Base-by-base conservation (phyloP, 495 filamentous ascomycete species). In the Rostrohypoxylon terebratum region DNA sequence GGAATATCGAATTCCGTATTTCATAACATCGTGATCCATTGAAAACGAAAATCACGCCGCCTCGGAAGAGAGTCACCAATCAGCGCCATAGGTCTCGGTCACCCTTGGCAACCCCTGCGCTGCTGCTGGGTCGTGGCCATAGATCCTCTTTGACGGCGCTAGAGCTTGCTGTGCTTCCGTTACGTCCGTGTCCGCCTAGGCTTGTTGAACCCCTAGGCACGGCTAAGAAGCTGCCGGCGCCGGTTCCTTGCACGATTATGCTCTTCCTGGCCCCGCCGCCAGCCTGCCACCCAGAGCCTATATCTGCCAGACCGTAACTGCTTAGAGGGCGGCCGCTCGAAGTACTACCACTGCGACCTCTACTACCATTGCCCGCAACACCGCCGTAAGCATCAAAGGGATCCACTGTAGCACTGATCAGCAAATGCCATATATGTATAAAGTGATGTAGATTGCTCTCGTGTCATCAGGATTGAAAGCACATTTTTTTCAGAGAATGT, bases 141-240 rank as follows among this genome's bases (percentile, higher is more conserved):
- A 78, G 68, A 50, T 84, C 82, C 64, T 75, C 81, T 20, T 63
- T 76, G 18, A 16, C 57, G 18, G 28, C 53, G 50, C 59, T 58
- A 5, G 40, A 55, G 61, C 65, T 76, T 58, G 44, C 59, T 25
- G 54, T 54, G 38, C 64, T 72, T 8, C 50, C 61, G 33, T 54
- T 71, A 20, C 67, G 65, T 8, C 48, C 68, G 14, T 69, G 75
- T 9, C 72, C 60, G 51, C 44, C 13, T 18, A 20, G 34, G 13
- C 44, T 42, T 16, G 36, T 40, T n/a, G n/a, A n/a, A 9, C 72
- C 59, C 18, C 79, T 84, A 1, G 93, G 94, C 33, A 97, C 90
- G 7, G 92, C 90, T 45, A 97, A 80, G 80, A 93, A 97, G 7
- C 92, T 92, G 8, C 93, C 92, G 66, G 91, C 91, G 0, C 91